Evolutionary conservation across 202 grass and related monocot species (phyloP).

Genomic region (Thinopyrum obtusiflorum): DNA sequence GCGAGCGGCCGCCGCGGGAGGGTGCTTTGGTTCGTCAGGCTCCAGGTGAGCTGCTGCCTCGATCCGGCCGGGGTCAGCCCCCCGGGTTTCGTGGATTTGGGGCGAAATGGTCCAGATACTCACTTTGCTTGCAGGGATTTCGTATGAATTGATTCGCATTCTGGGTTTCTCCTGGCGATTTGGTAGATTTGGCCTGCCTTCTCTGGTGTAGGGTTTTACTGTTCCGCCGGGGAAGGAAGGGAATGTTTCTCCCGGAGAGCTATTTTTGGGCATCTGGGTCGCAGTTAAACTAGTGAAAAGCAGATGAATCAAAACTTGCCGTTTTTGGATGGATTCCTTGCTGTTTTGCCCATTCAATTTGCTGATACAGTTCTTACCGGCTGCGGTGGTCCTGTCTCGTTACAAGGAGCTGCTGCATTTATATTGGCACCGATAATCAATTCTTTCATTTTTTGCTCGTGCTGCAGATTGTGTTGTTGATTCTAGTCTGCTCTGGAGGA

Average conservation of each 20-base stretch:
- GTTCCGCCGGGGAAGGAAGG: background rate
- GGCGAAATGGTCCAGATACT: constrained; percentile 9
- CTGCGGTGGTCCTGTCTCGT: background rate
- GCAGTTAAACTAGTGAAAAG: background rate
- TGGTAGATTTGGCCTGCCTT: background rate
- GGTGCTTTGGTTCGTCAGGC: constrained; percentile 45
- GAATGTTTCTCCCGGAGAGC: background rate
- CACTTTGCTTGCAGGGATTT: background rate
- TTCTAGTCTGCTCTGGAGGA: constrained; percentile 55
- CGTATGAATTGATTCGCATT: background rate
- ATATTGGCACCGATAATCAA: background rate
- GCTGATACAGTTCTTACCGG: background rate
- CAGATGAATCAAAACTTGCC: background rate
- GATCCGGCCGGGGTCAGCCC: constrained; percentile 4
- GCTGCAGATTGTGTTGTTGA: constrained; percentile 70
- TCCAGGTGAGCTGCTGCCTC: constrained; percentile 51
- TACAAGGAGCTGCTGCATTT: background rate
- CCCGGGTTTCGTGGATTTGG: constrained; percentile 15
- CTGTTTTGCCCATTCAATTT: background rate
- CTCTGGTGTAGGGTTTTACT: constrained; percentile 36
- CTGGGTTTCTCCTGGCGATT: constrained; percentile 5
- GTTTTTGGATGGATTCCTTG: background rate
- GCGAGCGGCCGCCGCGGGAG: constrained; percentile 51
- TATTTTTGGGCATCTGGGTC: constrained; percentile 27
- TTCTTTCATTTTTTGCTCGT: background rate